Evolutionary conservation across 2,329 filamentous ascomycete genomes (phyloP).

Genomic region (Fusarium multiceps): DNA sequence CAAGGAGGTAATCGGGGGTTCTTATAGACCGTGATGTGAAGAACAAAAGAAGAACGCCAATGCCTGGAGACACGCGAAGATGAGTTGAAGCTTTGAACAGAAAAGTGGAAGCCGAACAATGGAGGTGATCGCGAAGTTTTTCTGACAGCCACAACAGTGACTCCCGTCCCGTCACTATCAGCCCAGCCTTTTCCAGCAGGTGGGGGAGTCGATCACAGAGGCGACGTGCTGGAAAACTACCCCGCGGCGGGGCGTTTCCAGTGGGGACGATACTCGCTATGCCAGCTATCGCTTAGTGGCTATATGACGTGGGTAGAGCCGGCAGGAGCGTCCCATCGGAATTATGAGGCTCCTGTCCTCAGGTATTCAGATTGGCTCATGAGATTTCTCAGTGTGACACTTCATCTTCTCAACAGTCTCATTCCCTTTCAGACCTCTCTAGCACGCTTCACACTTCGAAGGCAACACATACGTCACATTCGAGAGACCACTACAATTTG

Average conservation of each 20-base stretch:
- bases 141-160: neutral
- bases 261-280: neutral
- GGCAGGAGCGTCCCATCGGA: neutral
- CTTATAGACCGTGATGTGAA: neutral
- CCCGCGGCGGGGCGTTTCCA: constrained; percentile 24
- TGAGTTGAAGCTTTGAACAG: neutral
- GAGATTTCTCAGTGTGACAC: neutral
- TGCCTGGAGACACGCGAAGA: neutral
- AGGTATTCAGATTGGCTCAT: neutral
- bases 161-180: neutral
- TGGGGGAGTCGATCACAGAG: constrained; percentile 15
- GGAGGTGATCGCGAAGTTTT: constrained; percentile 26
- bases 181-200: neutral
- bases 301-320: neutral
- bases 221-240: constrained; percentile 13
- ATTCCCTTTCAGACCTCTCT: too few relatives aligned
- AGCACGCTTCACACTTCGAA: neutral
- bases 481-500: too few relatives aligned
- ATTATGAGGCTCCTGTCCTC: neutral
- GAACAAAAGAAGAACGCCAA: neutral
- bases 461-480: neutral
- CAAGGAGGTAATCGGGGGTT: constrained; percentile 2
- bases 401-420: neutral
- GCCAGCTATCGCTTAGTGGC: neutral
- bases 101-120: neutral